Evolutionary conservation across 768 basidiomycete species (phyloP), one percentile per base, ranked within the genome.

Genomic region (Infundibulicybe gibba): DNA sequence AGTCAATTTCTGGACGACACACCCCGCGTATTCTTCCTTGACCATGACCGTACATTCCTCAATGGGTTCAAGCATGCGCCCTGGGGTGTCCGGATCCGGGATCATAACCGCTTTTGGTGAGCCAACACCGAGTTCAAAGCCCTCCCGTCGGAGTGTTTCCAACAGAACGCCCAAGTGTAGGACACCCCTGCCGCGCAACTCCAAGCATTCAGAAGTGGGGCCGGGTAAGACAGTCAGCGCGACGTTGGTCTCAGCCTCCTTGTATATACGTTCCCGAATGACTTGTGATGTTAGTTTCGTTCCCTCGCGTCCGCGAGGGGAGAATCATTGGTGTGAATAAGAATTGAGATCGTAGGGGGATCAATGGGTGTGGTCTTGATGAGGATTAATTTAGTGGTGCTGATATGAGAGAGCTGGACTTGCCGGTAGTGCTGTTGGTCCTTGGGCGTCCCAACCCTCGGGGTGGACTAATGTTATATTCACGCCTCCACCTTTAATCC

Each of bases 231-330:
- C 71, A 32, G 63, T 66, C n/a, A 77, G 60, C 0, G 74, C 74
- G 41, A 76, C 74, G 47, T 77, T 75, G n/a, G 75, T 77, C 48
- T 72, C 69, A 2, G 74, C 71, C 59, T 77, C 75, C 54, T 73
- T 74, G 56, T 68, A 64, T 44, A 75, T 71, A 1, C 74, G 65
- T 35, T 77, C 74, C 6, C 71, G 69, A 54, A 77, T 70, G 25
- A 76, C 44, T 51, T 75, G 75, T 1, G 72, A 74, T 5, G 75
- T 77, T 41, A 77, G 68, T 54, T 75, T 77, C 5, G 63, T 65
- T 34, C 75, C 75, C 50, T 75, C 74, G 30, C 63, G 63, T 9
- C 72, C 74, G 66, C 72, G 37, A 76, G 63, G 2, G 75, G 74
- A 6, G 71, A 72, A 48, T 75, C 73, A 52, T 77, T 76, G 42